phyloP scores from a whole-genome alignment of 441 rosid species.

The Arabidopsis lyrata region DNA sequence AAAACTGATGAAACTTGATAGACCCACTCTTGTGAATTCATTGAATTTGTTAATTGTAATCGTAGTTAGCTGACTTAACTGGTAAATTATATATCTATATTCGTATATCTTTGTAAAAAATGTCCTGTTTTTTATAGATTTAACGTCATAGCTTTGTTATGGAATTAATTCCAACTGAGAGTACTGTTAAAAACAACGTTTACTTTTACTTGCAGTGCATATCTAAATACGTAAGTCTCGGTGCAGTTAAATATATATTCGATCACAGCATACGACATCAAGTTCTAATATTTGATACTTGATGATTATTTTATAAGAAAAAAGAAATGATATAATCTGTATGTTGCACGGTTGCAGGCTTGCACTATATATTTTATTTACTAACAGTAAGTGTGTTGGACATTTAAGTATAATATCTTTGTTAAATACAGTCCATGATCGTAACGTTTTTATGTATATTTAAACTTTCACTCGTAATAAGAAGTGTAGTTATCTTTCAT shows the following conservation, averaged over 20 bases:
- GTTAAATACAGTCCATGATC: constrained; percentile 30
- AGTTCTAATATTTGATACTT: constrained; percentile 21
- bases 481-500: constrained; percentile 2
- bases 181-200: background rate
- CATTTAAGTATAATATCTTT: constrained; percentile 11
- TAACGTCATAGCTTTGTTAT: background rate
- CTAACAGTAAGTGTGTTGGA: constrained; percentile 11
- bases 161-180: background rate
- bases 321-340: constrained; percentile 24
- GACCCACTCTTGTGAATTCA: constrained; percentile 11
- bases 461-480: background rate
- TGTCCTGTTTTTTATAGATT: background rate
- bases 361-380: constrained; percentile 1
- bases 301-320: background rate
- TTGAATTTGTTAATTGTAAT: constrained; percentile 21
- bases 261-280: constrained; percentile 35
- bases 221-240: constrained; percentile 12
- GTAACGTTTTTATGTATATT: constrained; percentile 29
- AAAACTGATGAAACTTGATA: constrained; percentile 16
- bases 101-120: background rate
- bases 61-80: background rate
- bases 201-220: background rate
- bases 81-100: background rate
- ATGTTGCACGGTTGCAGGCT: constrained; percentile 35
- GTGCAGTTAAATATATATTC: background rate